phyloP scores from a whole-genome alignment of 352 stramenopile genomes.

The Pythium coloratum region DNA sequence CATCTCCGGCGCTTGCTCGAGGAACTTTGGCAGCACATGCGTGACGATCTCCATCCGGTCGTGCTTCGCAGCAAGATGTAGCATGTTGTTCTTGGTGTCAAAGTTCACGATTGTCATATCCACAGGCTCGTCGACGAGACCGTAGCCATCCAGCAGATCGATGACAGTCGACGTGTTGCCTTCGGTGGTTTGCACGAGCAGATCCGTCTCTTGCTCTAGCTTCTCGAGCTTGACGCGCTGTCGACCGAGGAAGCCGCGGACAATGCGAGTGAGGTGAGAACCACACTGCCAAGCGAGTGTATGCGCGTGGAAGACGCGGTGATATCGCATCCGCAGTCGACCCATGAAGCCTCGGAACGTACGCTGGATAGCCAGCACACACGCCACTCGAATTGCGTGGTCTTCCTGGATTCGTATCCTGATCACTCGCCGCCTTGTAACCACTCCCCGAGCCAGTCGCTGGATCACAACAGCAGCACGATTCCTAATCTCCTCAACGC shows the following conservation, averaged over 20 bases:
- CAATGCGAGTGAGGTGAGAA: conserved; percentile 48
- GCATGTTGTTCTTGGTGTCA: conserved; percentile 38
- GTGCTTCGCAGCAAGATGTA: conserved; percentile 53
- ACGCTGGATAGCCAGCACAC: conserved; percentile 51
- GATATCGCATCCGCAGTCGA: conserved; percentile 30
- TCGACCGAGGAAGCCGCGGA: conserved; percentile 54
- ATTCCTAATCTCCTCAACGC: conserved; percentile 11
- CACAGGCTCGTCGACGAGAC: conserved; percentile 35
- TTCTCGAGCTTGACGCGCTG: conserved; percentile 26
- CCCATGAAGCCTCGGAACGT: conserved; percentile 49
- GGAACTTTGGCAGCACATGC: conserved; percentile 44
- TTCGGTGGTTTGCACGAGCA: conserved; percentile 51
- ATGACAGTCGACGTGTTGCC: conserved; percentile 57
- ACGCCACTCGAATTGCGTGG: conserved; percentile 41
- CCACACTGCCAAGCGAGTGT: conserved; percentile 37
- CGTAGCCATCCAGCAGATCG: conserved; percentile 65
- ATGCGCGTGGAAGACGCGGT: conserved; percentile 31
- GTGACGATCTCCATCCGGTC: conserved; percentile 55
- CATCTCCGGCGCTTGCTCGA: conserved; percentile 26
- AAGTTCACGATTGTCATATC: conserved; percentile 39
- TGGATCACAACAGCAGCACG: conserved; percentile 48
- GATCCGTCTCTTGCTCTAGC: conserved; percentile 40
- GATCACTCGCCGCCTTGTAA: conserved; percentile 32
- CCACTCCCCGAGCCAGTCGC: conserved; percentile 34
- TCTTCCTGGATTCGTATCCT: conserved; percentile 41